Conservation (phyloP, 2,329 filamentous ascomycete species). For the Fusarium oxysporum region DNA sequence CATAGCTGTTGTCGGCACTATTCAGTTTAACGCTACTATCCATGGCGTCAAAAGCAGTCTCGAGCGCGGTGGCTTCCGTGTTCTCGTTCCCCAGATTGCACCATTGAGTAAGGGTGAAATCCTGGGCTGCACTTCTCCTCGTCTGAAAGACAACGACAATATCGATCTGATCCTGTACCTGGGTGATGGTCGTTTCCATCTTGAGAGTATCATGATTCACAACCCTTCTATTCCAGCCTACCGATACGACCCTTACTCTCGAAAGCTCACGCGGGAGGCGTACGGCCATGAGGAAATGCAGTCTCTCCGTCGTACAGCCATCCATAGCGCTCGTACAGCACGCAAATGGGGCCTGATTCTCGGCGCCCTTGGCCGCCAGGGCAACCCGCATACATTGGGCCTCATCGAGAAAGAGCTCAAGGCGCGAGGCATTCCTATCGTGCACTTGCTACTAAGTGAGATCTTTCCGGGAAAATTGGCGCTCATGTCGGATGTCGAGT, state of each 20-base stretch:
- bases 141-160: slow-evolving; percentile 65
- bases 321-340: slow-evolving; percentile 78
- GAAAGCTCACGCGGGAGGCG: slow-evolving; percentile 88
- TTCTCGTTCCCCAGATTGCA: slow-evolving; percentile 91
- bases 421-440: slow-evolving; percentile 78
- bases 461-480: slow-evolving; percentile 97
- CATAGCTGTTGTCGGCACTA: slow-evolving; percentile 93
- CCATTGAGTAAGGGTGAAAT: slow-evolving; percentile 96
- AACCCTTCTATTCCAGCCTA: slow-evolving; percentile 93
- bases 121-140: slow-evolving; percentile 93
- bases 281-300: slow-evolving; percentile 96
- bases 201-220: slow-evolving; percentile 99
- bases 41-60: slow-evolving; percentile 84
- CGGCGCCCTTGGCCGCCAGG: slow-evolving; percentile 90
- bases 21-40: slow-evolving; percentile 98
- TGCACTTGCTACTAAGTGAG: slow-evolving; percentile 90
- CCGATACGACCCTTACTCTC: slow-evolving; percentile 95
- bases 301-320: slow-evolving; percentile 79
- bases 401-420: slow-evolving; percentile 84
- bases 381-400: slow-evolving; percentile 91
- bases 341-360: slow-evolving; percentile 96
- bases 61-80: slow-evolving; percentile 84
- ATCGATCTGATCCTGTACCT: slow-evolving; percentile 89
- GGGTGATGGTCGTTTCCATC: slow-evolving; percentile 92
- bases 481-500: slow-evolving; percentile 93